Base-by-base conservation (phyloP, 2,329 filamentous ascomycete genomes). In the Dothistroma pini region DNA sequence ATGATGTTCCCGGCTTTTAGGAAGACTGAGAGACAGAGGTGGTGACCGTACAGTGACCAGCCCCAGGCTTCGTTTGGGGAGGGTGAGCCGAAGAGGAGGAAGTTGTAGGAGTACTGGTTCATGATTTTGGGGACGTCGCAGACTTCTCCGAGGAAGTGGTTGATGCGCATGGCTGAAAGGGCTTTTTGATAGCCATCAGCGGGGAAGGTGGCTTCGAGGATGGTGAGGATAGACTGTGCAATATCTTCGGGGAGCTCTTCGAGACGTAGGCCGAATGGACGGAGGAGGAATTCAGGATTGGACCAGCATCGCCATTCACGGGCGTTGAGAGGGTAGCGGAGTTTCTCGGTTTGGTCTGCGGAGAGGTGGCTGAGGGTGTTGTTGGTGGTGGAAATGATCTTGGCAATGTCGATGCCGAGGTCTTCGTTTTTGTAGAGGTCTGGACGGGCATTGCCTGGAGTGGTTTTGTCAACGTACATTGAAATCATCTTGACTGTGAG, bases 51-150 rank as follows among this genome's bases (percentile, higher is more conserved):
- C 69, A 91, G 85, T 0, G 85, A 84, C 75, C 84, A 89, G 0
- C 89, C 89, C 89, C 89, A 92, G 0, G 88, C 86, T 2, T 75
- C 66, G 0, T 77, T 77, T 0, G 76, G 71, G 0, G 84, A 86
- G 0, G 87, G 87, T 10, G 75, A 74, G 11, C 88, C 88, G 70
- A 91, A 91, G 1, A 91, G 76, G 38, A 85, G 83, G 22, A 69
- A 70, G 75, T 91, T 91, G 80, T 92, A 92, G 1, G 86, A 89
- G 75, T 83, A 85, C 72, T 90, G 84, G 75, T 91, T 91, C 82
- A 89, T 85, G 56, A 92, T 83, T 6, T 76, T 73, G 0, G 84
- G 81, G 0, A 84, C 80, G 35, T 84, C 70, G 54, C 89, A 85
- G 0, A 91, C 79, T 61, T 89, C 82, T 50, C 89, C 89, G 0